Base-by-base conservation (phyloP, 352 stramenopile species). In the Globisporangium carolinianum region DNA sequence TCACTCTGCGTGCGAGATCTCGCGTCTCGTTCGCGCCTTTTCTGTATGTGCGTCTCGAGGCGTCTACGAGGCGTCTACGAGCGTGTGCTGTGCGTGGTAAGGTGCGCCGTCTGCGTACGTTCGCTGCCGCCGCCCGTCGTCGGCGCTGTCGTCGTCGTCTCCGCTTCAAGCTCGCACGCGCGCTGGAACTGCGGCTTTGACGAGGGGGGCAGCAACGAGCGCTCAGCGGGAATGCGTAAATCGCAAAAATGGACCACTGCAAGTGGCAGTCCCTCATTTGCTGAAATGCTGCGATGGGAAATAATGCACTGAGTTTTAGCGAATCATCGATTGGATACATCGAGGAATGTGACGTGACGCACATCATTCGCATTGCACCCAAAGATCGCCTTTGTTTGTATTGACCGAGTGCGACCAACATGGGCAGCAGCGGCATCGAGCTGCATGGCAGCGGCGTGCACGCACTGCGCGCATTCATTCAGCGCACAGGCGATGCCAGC, bases 361-460 rank as follows among this genome's bases (percentile, higher is more conserved):
- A 32, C 24, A 46, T 32, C 42, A 15, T 36, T 11, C 4, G 12
- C 15, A 36, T 8, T 9, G 8, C 5, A 32, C 36, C 35, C 15
- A 15, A n/a, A 55, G 10, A 54, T 42, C 18, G 41, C 17, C 24
- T 32, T 32, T 32, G 24, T 24, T 24, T 24, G 24, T 32, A 32
- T 32, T 32, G 24, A 32, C 24, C 24, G 3, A 32, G 24, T 32
- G 24, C 35, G 38, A 6, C 39, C 4, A 42, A 9, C 11, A 58
- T 43, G 10, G 41, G 8, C 3, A 45, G n/a, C 47, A 6, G 24
- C 53, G 55, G 63, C 9, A 58, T 60, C 9, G 57, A 71, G 41
- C 49, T 79, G 8, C 47, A 63, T 10, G 68, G 68, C 57, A 55
- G 58, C 45, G 71, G 71, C 50, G 62, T 69, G 48, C 55, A 46